A percentile compares a stretch with the other conserved stretches of the same genome.
Conservation (phyloP, 78 protist genomes). For the Dictyostelium discoideum region dicty_2.7 NC_007088.5:3460001-3460500, state of each 20-base stretch:
- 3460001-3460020: conserved; percentile 76
- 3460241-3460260: conserved; percentile 90
- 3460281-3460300: conserved; percentile 87
- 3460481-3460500: conserved; percentile 43
- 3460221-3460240: conserved; percentile 87
- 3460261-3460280: conserved; percentile 84
- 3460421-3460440: conserved; percentile 84
- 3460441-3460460: conserved; percentile 88
- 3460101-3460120: conserved; percentile 25
- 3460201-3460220: conserved; percentile 97
- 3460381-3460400: conserved; percentile 53
- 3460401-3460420: conserved; percentile 32
- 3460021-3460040: conserved; percentile 86
- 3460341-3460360: conserved; percentile 86
- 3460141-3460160: conserved; percentile 87
- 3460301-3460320: conserved; percentile 77
- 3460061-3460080: conserved; percentile 91
- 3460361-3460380: conserved; percentile 86
- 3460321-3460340: conserved; percentile 94
- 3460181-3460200: conserved; percentile 98
- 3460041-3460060: conserved; percentile 90
- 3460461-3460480: conserved; percentile 79
- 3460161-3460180: conserved; percentile 96
- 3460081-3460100: conserved; percentile 74
- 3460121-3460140: not conserved